Evolutionary conservation across 441 rosid species (phyloP).

Genomic region (Lagerstroemia fauriei): DNA sequence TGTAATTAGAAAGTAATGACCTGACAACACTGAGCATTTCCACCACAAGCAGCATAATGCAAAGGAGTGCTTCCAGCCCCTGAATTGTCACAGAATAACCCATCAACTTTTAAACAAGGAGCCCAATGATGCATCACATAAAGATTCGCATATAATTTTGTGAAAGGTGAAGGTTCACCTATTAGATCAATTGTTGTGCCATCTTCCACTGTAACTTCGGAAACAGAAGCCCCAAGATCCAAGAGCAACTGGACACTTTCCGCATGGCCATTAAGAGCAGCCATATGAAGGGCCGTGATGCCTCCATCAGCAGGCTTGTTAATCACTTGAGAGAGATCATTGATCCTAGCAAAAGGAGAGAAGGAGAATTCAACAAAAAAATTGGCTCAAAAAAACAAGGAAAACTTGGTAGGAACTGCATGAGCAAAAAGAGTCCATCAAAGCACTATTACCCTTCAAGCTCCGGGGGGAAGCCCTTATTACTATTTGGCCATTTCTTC

Average conservation of each 20-base stretch:
- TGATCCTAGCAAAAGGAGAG: conserved; percentile 35
- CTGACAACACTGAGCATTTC: conserved; percentile 84
- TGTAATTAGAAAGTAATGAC: conserved; percentile 38
- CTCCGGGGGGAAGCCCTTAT: conserved; percentile 43
- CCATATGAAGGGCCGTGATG: conserved; percentile 87
- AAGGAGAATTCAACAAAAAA: conserved; percentile 15
- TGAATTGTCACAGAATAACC: conserved; percentile 24
- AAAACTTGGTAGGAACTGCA: conserved; percentile 11
- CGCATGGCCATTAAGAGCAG: conserved; percentile 82
- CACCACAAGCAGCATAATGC: conserved; percentile 96
- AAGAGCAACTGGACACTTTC: conserved; percentile 77
- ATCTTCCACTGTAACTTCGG: conserved; percentile 79
- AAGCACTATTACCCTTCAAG: conserved; percentile 49
- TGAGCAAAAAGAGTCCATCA: neutral
- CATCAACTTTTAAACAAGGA: neutral
- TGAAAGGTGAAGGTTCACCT: conserved; percentile 39
- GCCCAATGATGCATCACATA: neutral
- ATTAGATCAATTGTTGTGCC: conserved; percentile 88
- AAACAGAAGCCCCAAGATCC: conserved; percentile 79
- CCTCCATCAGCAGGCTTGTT: conserved; percentile 90
- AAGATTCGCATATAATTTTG: neutral
- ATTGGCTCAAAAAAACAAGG: conserved; percentile 3
- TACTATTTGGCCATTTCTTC: conserved; percentile 35
- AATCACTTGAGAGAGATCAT: conserved; percentile 64
- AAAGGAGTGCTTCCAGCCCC: conserved; percentile 91